These are phyloP conservation scores for Cercospora brassicicola DNA, from an alignment of 2,329 filamentous ascomycete species.

Conservation along the genomic window DNA sequence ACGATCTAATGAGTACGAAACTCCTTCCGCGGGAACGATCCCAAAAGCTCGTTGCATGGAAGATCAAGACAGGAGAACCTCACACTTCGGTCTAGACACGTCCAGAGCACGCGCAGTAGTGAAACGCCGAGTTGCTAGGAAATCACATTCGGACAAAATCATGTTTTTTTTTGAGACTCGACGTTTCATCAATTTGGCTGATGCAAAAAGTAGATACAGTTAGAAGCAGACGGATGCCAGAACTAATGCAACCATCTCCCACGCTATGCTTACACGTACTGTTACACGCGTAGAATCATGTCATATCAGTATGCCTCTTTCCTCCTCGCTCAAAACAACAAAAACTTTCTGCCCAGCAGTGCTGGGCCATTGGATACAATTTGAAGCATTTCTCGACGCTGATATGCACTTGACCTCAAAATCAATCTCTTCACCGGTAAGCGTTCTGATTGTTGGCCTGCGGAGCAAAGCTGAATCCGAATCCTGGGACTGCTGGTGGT, in stretches of 20 bases:
- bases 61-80: neutral
- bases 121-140: neutral
- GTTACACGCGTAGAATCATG: neutral
- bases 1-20: neutral
- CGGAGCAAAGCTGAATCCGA: slow-evolving; percentile 39
- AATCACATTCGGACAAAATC: too few species aligned
- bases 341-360: neutral
- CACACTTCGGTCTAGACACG: neutral
- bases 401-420: neutral
- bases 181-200: neutral
- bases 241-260: neutral
- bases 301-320: neutral
- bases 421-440: slow-evolving; percentile 16
- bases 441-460: slow-evolving; percentile 20
- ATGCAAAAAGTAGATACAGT: neutral
- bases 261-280: neutral
- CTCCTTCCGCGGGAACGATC: neutral
- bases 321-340: neutral
- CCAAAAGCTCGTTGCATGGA: neutral
- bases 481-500: slow-evolving; percentile 44
- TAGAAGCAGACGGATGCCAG: neutral
- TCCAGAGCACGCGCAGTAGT: neutral
- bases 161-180: neutral
- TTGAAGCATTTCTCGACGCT: neutral
- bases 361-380: neutral